Evolutionary conservation across 352 stramenopile species (phyloP), one percentile per base, ranked within the genome.

Genomic region (Globisporangium nunn): DNA sequence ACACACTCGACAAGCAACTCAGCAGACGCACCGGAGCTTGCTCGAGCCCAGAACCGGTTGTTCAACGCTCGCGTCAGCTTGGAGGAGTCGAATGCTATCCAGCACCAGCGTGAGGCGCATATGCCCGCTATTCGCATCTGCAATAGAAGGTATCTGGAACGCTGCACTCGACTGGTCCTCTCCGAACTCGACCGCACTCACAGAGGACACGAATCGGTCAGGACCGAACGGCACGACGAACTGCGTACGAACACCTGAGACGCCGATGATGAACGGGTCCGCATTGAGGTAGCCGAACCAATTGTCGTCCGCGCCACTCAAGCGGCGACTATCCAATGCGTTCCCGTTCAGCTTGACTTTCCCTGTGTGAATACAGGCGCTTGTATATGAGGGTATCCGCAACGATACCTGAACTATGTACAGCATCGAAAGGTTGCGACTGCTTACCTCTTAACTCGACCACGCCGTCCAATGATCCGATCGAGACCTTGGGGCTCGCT

Each of bases 281-380:
- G 68, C 59, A 33, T 76, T 62, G 11, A 83, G 45, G 48, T 69
- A 78, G 17, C 68, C 71, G 37, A 75, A 78, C 53, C 56, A 55
- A n/a, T 3, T 52, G n/a, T 50, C 50, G 5, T 46, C 29, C 6
- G 18, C 40, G 44, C 46, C 43, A 11, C 43, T 55, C 50, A 82
- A 41, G 2, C 14, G 49, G 47, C 61, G 56, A 30, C 61, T 62
- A 11, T 63, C 52, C 23, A 83, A 56, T 6, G 59, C 29, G 52
- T 84, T 63, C 6, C 79, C 79, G 56, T 88, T 90, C 10, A 90
- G 31, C 7, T 59, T 82, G 35, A 90, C 58, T 55, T 75, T 80
- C 2, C 79, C 73, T 59, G 11, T 33, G 49, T 35, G 30, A 15
- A 49, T 6, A 12, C 4, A 15, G 11, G 10, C 4, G 10, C 11